These are phyloP conservation scores for Dentipellis fragilis DNA, from an alignment of 768 basidiomycete species.

Conservation along the genomic window DNA sequence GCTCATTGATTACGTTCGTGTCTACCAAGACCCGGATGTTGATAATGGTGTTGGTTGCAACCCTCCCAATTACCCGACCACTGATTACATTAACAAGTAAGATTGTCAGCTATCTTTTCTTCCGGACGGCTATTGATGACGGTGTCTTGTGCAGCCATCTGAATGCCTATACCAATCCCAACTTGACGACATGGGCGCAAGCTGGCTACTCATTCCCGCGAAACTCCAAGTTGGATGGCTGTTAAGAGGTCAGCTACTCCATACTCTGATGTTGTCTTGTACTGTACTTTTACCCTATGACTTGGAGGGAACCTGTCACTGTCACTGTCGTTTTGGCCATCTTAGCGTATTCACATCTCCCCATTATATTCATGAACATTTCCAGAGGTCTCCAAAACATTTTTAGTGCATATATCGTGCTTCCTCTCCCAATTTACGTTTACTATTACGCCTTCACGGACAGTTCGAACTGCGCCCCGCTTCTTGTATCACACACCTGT, in stretches of 20 bases:
- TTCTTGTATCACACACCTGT: neutral
- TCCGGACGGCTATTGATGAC: neutral
- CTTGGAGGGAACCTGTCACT: neutral
- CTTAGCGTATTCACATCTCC: neutral
- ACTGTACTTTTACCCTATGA: neutral
- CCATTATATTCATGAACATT: neutral
- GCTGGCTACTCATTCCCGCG: slow-evolving; percentile 70
- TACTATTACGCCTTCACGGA: neutral
- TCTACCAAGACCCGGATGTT: slow-evolving; percentile 74
- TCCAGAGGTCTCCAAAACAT: neutral
- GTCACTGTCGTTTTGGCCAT: neutral
- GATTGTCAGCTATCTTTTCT: slow-evolving; percentile 9
- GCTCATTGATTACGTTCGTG: slow-evolving; percentile 84
- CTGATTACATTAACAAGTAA: slow-evolving; percentile 65
- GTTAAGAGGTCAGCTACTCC: slow-evolving; percentile 4
- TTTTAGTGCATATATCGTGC: neutral
- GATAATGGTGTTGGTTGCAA: slow-evolving; percentile 67
- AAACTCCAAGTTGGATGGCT: slow-evolving; percentile 30
- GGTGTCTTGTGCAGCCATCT: slow-evolving; percentile 23
- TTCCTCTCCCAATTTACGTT: neutral
- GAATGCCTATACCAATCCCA: slow-evolving; percentile 67
- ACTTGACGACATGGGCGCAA: slow-evolving; percentile 76
- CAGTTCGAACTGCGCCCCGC: neutral
- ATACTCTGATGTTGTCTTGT: neutral
- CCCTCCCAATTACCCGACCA: slow-evolving; percentile 69